Conservation (phyloP, 2,329 filamentous ascomycete species). For the Trichoderma atroviride region DNA sequence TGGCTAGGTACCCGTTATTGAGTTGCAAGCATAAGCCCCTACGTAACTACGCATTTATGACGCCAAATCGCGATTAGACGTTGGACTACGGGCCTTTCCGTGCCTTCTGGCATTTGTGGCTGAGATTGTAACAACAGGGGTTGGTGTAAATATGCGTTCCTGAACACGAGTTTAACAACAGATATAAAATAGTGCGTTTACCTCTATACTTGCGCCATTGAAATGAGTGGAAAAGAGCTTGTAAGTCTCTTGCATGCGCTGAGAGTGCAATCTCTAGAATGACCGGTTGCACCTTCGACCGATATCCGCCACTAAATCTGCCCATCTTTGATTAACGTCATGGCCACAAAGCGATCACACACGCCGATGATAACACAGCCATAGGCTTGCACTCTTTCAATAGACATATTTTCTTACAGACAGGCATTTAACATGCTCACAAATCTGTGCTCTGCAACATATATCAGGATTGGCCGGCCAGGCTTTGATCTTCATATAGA, state of each 20-base stretch:
- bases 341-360: background rate
- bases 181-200: background rate
- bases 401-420: background rate
- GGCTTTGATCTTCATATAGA: background rate
- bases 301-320: background rate
- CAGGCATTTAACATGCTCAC: background rate
- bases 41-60: background rate
- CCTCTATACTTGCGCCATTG: background rate
- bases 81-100: background rate
- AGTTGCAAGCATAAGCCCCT: background rate
- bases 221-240: background rate
- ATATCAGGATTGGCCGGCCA: too few species aligned
- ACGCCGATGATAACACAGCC: background rate
- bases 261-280: background rate
- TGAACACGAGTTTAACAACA: background rate
- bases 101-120: background rate
- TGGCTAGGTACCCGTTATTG: background rate
- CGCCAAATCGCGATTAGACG: background rate
- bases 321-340: background rate
- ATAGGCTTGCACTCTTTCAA: background rate
- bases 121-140: background rate
- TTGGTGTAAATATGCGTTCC: background rate
- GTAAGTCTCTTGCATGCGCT: background rate
- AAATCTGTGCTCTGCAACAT: too few species aligned
- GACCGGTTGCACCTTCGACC: background rate